Percentiles rank a stretch among this genome's conserved stretches.
Conservation (phyloP, 208 protist genomes). For the Leishmania major region DNA sequence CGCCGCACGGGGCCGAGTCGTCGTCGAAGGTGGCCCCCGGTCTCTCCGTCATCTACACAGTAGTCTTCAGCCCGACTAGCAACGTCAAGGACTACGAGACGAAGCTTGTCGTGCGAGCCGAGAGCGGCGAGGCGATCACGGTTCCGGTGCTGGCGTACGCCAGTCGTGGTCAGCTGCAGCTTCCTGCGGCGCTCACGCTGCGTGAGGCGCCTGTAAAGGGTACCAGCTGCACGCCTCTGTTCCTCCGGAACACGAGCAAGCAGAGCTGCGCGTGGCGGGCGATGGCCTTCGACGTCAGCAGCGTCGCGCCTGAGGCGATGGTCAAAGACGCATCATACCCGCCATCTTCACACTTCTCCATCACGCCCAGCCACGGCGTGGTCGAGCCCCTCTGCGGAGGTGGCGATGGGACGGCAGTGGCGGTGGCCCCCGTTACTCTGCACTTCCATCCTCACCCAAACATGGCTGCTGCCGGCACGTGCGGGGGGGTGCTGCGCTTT, state of each 20-base stretch:
- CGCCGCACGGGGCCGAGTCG: constrained; percentile 48
- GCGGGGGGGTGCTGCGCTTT: constrained; percentile 60
- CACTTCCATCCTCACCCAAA: constrained; percentile 23
- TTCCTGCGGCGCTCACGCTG: constrained; percentile 76
- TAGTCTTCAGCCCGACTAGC: constrained; percentile 87
- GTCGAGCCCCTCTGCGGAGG: constrained; percentile 65
- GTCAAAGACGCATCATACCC: constrained; percentile 36
- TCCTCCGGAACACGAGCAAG: constrained; percentile 88
- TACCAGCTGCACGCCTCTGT: constrained; percentile 62
- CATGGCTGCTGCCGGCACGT: constrained; percentile 16
- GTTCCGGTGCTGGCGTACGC: constrained; percentile 86
- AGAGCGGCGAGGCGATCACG: constrained; percentile 81
- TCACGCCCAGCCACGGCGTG: constrained; percentile 51
- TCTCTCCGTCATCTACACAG: constrained; percentile 83
- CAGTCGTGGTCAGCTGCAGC: constrained; percentile 83
- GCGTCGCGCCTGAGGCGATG: neutral
- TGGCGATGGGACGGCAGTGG: constrained; percentile 27
- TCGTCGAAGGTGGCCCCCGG: constrained; percentile 89
- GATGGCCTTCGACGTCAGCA: constrained; percentile 23
- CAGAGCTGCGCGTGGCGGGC: constrained; percentile 72
- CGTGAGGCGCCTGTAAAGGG: constrained; percentile 77
- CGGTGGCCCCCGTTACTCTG: constrained; percentile 35
- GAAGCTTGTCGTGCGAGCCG: constrained; percentile 85
- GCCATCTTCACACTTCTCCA: constrained; percentile 66
- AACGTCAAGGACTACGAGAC: constrained; percentile 72